Base-by-base conservation (phyloP, 225 moss, liverwort and hornwort species). In the Rhytidiadelphus loreus region DNA sequence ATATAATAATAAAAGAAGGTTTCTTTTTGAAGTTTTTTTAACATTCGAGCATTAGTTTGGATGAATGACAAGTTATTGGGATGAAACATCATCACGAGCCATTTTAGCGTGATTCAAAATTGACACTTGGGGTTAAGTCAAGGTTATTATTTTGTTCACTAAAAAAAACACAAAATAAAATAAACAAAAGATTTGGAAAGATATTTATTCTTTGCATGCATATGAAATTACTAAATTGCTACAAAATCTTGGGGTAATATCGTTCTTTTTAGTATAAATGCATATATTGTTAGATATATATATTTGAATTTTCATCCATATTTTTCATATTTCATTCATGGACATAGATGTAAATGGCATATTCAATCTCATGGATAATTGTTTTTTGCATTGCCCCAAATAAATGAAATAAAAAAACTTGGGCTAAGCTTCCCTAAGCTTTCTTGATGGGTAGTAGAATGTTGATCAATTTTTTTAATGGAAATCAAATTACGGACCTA, bases 201-300 rank as follows among this genome's bases (percentile, higher is more conserved):
- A 69, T 13, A n/a, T 24, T 23, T 39, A 69, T 69, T 69, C 0
- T 23, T 69, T 69, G 4, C 21, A 33, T 39, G 4, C 13, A 13
- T 12, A 39, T 4, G 1, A 69, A 23, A 69, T 23, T 4, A 69
- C 7, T 39, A 13, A 39, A n/a, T 24, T 69, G 39, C 39, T 69
- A 39, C 23, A 22, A n/a, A 68, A 68, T 39, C 39, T 68, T 68
- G 2, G 1, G 1, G 4, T n/a, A 2, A 2, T 23, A n/a, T 23
- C 2, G 0, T 0, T n/a, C 6, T 23, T 23, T n/a, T n/a, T 13
- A 13, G 5, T 39, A 23, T 39, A 13, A 23, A 39, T 7, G 7
- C 11, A n/a, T 12, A n/a, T n/a, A n/a, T 2, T n/a, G 1, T 13
- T 17, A 64, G 5, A 19, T 35, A 18, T 9, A 58, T 11, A 65